phyloP scores from a whole-genome alignment of 257 asterid species.

The Jasminum sambac region DNA sequence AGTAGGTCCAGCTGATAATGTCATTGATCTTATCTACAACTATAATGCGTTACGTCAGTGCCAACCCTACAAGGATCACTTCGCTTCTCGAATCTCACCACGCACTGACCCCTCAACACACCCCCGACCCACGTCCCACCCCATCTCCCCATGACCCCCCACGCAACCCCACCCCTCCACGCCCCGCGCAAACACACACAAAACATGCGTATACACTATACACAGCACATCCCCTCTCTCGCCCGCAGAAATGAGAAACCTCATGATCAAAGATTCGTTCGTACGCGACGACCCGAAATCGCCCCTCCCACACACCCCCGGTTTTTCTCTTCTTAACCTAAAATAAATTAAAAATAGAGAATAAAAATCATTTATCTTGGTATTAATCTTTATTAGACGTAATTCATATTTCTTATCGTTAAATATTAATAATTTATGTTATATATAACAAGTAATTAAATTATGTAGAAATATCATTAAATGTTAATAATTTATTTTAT shows the following conservation, averaged over 20 bases:
- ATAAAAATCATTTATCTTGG: neutral
- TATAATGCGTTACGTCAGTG: conserved; percentile 29
- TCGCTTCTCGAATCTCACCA: conserved; percentile 33
- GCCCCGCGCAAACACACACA: too few relatives aligned
- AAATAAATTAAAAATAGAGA: neutral
- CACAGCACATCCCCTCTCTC: neutral
- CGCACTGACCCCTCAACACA: too few relatives aligned
- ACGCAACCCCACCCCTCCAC: too few relatives aligned
- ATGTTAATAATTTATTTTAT: too few relatives aligned
- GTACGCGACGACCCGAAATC: conserved; percentile 64
- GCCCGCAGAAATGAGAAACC: conserved; percentile 20
- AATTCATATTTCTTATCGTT: too few relatives aligned
- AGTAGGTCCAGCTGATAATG: too few relatives aligned
- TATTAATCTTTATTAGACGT: too few relatives aligned
- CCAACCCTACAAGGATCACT: conserved; percentile 37
- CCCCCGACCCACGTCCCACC: neutral
- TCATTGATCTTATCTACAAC: conserved; percentile 41
- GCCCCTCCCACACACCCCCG: conserved; percentile 29
- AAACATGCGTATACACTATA: neutral
- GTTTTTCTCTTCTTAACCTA: neutral
- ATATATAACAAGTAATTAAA: too few relatives aligned
- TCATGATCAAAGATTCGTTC: conserved; percentile 33
- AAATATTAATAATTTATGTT: too few relatives aligned
- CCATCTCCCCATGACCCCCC: too few relatives aligned
- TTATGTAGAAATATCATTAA: too few relatives aligned